phyloP scores from a whole-genome alignment of 2,329 filamentous ascomycete species.

The Arthrobotrys entomopaga region DNA sequence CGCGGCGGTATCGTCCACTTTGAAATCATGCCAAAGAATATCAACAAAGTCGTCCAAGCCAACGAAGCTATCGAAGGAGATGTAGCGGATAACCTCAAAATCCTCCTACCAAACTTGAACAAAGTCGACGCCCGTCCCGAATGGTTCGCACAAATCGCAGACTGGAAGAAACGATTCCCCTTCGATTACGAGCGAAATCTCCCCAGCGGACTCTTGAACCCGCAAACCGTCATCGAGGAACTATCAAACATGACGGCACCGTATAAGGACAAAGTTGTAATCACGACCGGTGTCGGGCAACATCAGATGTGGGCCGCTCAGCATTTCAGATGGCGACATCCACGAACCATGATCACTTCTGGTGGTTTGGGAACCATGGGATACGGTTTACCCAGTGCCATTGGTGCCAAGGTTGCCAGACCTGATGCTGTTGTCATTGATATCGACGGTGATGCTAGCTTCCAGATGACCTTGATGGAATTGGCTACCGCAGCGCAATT shows the following conservation, averaged over 20 bases:
- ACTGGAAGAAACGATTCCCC: slow-evolving; percentile 92
- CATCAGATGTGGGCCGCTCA: slow-evolving; percentile 99
- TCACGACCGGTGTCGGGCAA: slow-evolving; percentile 93
- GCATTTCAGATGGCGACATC: slow-evolving; percentile 93
- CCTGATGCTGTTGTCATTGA: slow-evolving; percentile 89
- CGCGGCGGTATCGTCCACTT: slow-evolving; percentile 97
- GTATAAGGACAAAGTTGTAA: slow-evolving; percentile 84
- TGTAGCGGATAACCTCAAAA: slow-evolving; percentile 79
- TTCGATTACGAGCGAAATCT: slow-evolving; percentile 83
- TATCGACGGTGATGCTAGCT: slow-evolving; percentile 98
- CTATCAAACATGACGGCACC: slow-evolving; percentile 83
- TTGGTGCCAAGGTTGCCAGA: slow-evolving; percentile 88
- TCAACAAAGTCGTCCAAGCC: slow-evolving; percentile 98
- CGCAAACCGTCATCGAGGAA: slow-evolving; percentile 89
- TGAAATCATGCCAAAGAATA: slow-evolving; percentile 99
- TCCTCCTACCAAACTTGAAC: slow-evolving; percentile 76
- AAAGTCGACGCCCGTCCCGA: slow-evolving; percentile 73
- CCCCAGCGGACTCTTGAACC: slow-evolving; percentile 84
- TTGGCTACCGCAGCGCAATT: slow-evolving; percentile 93
- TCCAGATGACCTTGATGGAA: slow-evolving; percentile 98
- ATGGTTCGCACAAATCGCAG: slow-evolving; percentile 89
- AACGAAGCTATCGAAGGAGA: slow-evolving; percentile 96
- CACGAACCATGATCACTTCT: slow-evolving; percentile 93
- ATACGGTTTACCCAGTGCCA: slow-evolving; percentile 90
- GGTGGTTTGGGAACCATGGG: slow-evolving; percentile 97